Evolutionary conservation across 2,329 filamentous ascomycete species (phyloP).

Genomic region (Diaporthe ilicicola): DNA sequence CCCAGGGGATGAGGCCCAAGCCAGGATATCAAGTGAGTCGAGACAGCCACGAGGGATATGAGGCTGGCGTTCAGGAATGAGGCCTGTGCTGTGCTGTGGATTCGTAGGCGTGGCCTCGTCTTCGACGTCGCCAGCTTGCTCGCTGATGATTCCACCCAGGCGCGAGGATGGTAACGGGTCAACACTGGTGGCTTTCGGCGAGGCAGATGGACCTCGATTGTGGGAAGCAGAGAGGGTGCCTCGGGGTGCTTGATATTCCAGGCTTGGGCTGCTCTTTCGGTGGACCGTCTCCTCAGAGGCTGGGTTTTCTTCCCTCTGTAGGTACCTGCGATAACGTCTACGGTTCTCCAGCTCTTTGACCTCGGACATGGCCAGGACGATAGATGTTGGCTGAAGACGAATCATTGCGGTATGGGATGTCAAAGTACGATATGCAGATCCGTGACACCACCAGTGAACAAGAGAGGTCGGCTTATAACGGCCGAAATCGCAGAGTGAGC

Average conservation of each 20-base stretch:
- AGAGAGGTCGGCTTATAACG: not conserved
- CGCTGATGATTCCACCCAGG: not conserved
- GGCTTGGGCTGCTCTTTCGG: slow-evolving; percentile 21
- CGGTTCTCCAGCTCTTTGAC: slow-evolving; percentile 49
- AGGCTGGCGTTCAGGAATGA: not conserved
- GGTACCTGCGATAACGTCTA: slow-evolving; percentile 44
- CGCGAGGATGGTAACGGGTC: slow-evolving; percentile 15
- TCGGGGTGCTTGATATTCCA: slow-evolving; percentile 2
- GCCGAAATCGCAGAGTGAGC: not conserved
- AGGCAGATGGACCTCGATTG: slow-evolving; percentile 20
- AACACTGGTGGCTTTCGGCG: not conserved
- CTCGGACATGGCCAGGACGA: slow-evolving; percentile 51
- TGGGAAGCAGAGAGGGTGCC: slow-evolving; percentile 13
- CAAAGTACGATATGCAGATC: not conserved
- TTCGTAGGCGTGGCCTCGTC: not conserved
- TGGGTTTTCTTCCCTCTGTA: slow-evolving; percentile 39
- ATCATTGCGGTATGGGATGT: slow-evolving; percentile 45
- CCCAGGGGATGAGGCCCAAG: slow-evolving; percentile 5
- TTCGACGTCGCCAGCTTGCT: not conserved
- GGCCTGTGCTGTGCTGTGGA: not conserved
- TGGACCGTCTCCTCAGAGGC: slow-evolving; percentile 33
- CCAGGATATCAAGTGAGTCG: slow-evolving; percentile 2
- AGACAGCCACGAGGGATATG: not conserved
- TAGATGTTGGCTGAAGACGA: slow-evolving; percentile 49
- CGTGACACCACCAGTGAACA: not conserved